A percentile compares a stretch with the other conserved stretches of the same genome.
Evolutionary conservation across 2,329 filamentous ascomycete species (phyloP).

Genomic region (Beauveria scarabaeidicola): DNA sequence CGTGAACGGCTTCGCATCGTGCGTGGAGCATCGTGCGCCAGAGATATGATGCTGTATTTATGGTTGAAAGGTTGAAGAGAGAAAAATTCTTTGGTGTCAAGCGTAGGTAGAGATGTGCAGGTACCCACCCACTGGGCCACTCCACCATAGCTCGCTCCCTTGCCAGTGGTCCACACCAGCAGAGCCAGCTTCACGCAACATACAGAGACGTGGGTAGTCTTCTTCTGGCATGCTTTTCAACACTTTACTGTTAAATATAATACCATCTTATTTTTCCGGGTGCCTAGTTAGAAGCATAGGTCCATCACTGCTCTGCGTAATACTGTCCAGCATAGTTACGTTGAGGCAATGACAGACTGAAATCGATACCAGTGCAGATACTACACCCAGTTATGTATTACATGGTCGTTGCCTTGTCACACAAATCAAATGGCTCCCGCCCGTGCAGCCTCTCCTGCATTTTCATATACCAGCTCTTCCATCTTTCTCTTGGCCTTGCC

Average conservation of each 20-base stretch:
- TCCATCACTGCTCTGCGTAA: no score
- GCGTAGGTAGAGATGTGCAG: not conserved
- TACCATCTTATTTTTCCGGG: no score
- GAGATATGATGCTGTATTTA: not conserved
- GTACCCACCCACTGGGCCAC: not conserved
- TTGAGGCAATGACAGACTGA: not conserved
- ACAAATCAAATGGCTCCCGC: slow-evolving; percentile 42
- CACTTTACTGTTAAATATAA: no score
- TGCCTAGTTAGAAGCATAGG: no score
- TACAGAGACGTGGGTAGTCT: not conserved
- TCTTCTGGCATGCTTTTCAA: no score
- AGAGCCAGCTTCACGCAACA: not conserved
- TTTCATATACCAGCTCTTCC: slow-evolving; percentile 47
- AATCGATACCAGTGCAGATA: not conserved
- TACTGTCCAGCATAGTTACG: not conserved
- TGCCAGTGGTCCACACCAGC: not conserved
- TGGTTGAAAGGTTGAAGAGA: not conserved
- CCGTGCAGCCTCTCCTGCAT: slow-evolving; percentile 50
- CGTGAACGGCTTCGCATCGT: not conserved
- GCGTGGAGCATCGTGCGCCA: not conserved
- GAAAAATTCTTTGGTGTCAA: not conserved
- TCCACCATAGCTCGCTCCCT: slow-evolving; percentile 3
- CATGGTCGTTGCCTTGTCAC: not conserved
- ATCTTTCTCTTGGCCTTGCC: slow-evolving; percentile 53
- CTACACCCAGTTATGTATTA: slow-evolving; percentile 6